Conservation (phyloP, 2,329 filamentous ascomycete species). For the Aspergillus carbonarius region DNA sequence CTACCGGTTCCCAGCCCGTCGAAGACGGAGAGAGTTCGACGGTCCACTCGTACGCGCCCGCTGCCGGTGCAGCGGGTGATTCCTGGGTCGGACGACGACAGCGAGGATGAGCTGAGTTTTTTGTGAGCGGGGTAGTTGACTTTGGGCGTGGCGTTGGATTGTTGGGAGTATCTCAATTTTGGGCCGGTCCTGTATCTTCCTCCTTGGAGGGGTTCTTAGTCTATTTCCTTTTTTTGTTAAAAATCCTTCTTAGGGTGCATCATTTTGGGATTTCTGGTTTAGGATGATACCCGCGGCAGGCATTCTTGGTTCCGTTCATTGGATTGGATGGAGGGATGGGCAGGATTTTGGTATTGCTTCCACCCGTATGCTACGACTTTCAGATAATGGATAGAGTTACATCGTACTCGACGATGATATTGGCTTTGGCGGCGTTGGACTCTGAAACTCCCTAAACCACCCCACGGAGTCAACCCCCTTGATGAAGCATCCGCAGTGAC, state of each 20-base stretch:
- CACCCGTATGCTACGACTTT: too few species aligned
- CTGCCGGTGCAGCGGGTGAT: slow-evolving; percentile 19
- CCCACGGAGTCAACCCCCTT: background rate
- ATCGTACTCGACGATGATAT: too few species aligned
- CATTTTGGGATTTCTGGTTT: slow-evolving; percentile 3
- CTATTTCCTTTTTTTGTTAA: background rate
- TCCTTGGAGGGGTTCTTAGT: background rate
- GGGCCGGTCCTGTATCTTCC: background rate
- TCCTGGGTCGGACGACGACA: slow-evolving; percentile 32
- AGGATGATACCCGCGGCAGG: slow-evolving; percentile 13
- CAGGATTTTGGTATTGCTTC: too few species aligned
- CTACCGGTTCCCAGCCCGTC: background rate
- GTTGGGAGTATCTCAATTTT: background rate
- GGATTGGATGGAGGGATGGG: background rate
- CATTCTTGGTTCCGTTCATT: slow-evolving; percentile 1
- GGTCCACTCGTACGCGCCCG: background rate
- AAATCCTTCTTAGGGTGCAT: background rate
- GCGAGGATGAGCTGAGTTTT: slow-evolving; percentile 42
- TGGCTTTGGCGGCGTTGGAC: too few species aligned
- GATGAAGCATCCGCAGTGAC: background rate
- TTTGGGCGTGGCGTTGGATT: background rate
- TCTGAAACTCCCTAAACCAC: too few species aligned
- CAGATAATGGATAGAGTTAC: too few species aligned
- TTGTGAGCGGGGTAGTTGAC: slow-evolving; percentile 18
- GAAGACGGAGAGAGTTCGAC: slow-evolving; percentile 2